These are phyloP conservation scores for Solanum chacoense DNA, from an alignment of 305 asterid species.

Conservation along the genomic window DNA sequence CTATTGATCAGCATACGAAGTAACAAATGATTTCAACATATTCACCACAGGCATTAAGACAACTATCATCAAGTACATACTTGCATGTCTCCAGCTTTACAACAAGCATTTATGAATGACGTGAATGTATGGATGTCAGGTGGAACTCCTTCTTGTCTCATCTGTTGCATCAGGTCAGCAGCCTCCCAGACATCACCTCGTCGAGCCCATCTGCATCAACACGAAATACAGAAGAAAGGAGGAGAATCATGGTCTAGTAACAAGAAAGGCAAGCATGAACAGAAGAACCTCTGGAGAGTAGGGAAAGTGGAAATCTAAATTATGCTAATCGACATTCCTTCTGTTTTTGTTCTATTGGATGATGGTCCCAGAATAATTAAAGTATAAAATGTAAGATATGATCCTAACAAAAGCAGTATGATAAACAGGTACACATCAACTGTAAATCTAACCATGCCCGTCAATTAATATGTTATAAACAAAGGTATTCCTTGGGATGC, in stretches of 20 bases:
- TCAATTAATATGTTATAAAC: conserved; percentile 90
- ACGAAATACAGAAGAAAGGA: background rate
- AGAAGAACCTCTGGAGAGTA: background rate
- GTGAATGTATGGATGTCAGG: conserved; percentile 97
- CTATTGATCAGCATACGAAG: background rate
- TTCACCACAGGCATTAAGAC: background rate
- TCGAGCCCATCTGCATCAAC: conserved; percentile 76
- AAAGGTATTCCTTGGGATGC: conserved; percentile 74
- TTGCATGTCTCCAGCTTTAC: conserved; percentile 96
- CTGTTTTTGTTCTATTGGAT: background rate
- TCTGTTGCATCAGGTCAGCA: conserved; percentile 96
- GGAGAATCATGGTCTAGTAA: background rate
- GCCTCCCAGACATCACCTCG: conserved; percentile 99
- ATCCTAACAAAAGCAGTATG: background rate
- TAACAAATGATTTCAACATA: background rate
- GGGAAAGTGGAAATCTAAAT: background rate
- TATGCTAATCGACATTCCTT: background rate
- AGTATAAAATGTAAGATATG: background rate
- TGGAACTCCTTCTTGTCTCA: conserved; percentile 81
- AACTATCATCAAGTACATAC: conserved; percentile 22
- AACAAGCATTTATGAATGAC: conserved; percentile 84
- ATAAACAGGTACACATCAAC: background rate
- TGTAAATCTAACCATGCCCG: conserved; percentile 43
- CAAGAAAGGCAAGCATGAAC: background rate
- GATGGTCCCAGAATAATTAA: background rate